These are phyloP conservation scores for Rehmannia glutinosa DNA, from an alignment of 257 asterid genomes.

Conservation along the genomic window DNA sequence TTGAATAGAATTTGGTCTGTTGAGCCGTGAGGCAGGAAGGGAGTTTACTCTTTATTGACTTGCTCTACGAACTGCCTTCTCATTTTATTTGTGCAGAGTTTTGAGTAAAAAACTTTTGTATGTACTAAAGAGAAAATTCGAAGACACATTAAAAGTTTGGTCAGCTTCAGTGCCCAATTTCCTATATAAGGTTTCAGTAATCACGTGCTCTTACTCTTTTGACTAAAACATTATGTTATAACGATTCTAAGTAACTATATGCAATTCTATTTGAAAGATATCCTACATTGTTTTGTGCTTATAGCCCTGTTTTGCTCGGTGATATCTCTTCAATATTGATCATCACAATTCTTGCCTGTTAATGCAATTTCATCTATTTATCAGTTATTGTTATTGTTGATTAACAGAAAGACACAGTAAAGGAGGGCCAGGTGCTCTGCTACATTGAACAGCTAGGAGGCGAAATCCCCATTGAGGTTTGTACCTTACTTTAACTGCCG, in stretches of 20 bases:
- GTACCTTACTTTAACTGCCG: slow-evolving; percentile 14
- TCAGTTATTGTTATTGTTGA: slow-evolving; percentile 9
- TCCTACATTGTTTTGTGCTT: background rate
- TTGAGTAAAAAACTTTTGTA: no score
- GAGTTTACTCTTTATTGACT: no score
- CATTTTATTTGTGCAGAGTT: no score
- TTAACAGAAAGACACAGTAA: slow-evolving; percentile 70
- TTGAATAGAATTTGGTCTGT: background rate
- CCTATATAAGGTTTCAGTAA: no score
- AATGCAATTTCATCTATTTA: slow-evolving; percentile 15
- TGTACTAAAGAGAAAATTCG: no score
- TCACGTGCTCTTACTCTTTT: no score
- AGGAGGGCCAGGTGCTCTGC: slow-evolving; percentile 91
- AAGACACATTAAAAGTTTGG: no score
- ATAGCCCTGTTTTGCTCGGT: background rate
- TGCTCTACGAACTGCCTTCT: no score
- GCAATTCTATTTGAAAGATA: background rate
- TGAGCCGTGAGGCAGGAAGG: no score
- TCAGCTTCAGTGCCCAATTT: no score
- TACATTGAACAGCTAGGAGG: slow-evolving; percentile 88
- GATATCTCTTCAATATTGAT: background rate
- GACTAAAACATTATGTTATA: no score
- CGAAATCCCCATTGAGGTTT: slow-evolving; percentile 76
- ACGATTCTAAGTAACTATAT: background rate
- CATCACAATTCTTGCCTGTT: background rate